A percentile compares a stretch with the other conserved stretches of the same genome.
Conservation (phyloP, 345 rosid species). For the Salix arbutifolia region DNA sequence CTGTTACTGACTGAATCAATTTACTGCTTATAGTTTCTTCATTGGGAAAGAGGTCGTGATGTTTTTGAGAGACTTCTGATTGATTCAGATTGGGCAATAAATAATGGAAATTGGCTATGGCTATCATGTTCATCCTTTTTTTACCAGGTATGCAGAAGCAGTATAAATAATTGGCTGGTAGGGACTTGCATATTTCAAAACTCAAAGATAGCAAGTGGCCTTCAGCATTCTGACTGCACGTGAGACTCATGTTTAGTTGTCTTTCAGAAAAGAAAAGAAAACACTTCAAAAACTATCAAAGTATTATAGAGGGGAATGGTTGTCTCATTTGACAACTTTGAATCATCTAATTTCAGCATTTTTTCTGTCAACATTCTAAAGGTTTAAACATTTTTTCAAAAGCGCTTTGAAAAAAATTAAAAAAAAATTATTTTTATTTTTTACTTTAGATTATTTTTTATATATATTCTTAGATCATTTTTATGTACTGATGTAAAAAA, state of each 20-base stretch:
- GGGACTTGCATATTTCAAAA: neutral
- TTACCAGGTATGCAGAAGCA: conserved; percentile 58
- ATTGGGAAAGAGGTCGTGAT: conserved; percentile 97
- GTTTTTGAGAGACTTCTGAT: conserved; percentile 87
- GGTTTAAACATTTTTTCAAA: too few relatives aligned
- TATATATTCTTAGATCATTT: too few relatives aligned
- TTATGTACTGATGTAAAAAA: too few relatives aligned
- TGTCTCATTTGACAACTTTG: neutral
- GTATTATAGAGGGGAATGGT: neutral
- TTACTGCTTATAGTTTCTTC: conserved; percentile 67
- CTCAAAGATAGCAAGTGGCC: too few relatives aligned
- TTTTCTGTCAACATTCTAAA: too few relatives aligned
- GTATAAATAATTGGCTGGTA: neutral
- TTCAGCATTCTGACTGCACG: too few relatives aligned
- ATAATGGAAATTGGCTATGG: conserved; percentile 96
- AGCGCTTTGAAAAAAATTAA: too few relatives aligned
- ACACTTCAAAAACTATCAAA: neutral
- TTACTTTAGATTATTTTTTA: too few relatives aligned
- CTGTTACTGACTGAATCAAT: conserved; percentile 20
- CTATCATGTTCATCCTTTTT: conserved; percentile 94
- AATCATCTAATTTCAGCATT: neutral
- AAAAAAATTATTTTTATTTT: too few relatives aligned
- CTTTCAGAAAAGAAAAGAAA: too few relatives aligned
- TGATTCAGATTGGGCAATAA: conserved; percentile 95
- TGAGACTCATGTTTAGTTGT: too few relatives aligned